These are phyloP conservation scores for Hymenoscyphus salicellus DNA, from an alignment of 2,329 filamentous ascomycete species.

Conservation along the genomic window DNA sequence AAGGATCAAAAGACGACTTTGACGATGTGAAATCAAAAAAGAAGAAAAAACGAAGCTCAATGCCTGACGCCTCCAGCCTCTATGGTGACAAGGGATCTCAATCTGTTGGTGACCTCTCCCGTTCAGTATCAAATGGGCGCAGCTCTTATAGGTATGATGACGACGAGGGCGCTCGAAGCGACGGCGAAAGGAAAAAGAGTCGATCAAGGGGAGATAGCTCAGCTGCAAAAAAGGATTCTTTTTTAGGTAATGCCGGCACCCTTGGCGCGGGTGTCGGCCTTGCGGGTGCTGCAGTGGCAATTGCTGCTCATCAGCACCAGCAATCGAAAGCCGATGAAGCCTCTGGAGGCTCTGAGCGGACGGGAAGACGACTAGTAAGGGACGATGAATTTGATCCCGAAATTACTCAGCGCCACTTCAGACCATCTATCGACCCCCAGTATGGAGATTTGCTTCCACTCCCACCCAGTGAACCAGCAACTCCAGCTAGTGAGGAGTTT, in stretches of 20 bases:
- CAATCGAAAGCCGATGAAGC: conserved; percentile 36
- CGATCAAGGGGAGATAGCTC: conserved; percentile 28
- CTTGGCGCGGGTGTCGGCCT: conserved; percentile 67
- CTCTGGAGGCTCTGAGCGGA: conserved; percentile 19
- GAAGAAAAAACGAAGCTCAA: conserved; percentile 34
- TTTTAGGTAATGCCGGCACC: conserved; percentile 71
- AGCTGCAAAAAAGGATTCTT: conserved; percentile 50
- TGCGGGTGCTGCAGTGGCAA: conserved; percentile 46
- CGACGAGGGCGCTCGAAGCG: conserved; percentile 23
- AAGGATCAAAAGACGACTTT: conserved; percentile 28
- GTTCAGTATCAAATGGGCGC: conserved; percentile 28
- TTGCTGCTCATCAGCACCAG: conserved; percentile 36
- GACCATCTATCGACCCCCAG: conserved; percentile 64
- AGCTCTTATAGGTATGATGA: conserved; percentile 24
- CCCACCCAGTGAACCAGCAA: conserved; percentile 57
- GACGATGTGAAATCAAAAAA: conserved; percentile 35
- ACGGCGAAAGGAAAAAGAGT: conserved; percentile 32
- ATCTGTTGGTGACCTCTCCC: conserved; percentile 28
- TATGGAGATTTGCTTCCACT: conserved; percentile 64
- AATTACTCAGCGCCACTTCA: conserved; percentile 55
- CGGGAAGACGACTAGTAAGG: conserved; percentile 12
- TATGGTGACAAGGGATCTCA: conserved; percentile 26
- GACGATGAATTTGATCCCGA: conserved; percentile 53
- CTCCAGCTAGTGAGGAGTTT: conserved; percentile 41
- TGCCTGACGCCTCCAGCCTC: conserved; percentile 27